phyloP scores from a whole-genome alignment of 805 yeast genomes.

The Zygotorulaspora chibaensis region DNA sequence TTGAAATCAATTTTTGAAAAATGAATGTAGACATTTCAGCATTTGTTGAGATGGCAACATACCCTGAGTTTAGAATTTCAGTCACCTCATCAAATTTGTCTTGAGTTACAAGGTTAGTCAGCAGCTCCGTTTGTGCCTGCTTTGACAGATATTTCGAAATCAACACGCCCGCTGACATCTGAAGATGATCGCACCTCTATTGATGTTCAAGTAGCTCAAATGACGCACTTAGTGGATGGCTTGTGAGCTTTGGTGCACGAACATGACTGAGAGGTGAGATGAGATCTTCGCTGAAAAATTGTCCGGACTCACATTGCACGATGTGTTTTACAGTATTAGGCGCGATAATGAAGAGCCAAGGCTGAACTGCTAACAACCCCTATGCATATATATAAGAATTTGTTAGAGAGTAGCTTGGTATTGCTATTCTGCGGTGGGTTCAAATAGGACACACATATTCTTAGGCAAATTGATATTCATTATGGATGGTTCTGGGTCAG shows the following conservation, averaged over 20 bases:
- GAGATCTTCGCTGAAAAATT: not conserved
- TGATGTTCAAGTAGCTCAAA: not conserved
- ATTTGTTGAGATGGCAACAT: conserved; percentile 7
- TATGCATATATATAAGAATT: not conserved
- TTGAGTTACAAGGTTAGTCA: conserved; percentile 15
- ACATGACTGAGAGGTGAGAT: not conserved
- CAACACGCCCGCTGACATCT: conserved; percentile 2
- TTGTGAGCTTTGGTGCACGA: not conserved
- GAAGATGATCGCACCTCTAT: not conserved
- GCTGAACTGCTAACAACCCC: not conserved
- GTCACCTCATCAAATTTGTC: conserved; percentile 15
- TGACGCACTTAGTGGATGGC: not conserved
- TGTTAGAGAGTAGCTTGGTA: not conserved
- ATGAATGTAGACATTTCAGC: not conserved
- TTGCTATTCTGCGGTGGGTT: not conserved
- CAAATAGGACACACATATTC: not conserved
- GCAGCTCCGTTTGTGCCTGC: conserved; percentile 10
- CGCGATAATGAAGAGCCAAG: not conserved
- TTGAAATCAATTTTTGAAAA: conserved; percentile 3
- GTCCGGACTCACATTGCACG: not conserved
- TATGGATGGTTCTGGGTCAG: not conserved
- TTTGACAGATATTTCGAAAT: conserved; percentile 16
- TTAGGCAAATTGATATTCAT: not conserved
- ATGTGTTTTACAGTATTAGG: not conserved
- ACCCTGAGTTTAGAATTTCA: conserved; percentile 10